Percentiles rank a stretch among this genome's conserved stretches.
Conservation (phyloP, 257 asterid species). For the Scutellaria minor region DNA sequence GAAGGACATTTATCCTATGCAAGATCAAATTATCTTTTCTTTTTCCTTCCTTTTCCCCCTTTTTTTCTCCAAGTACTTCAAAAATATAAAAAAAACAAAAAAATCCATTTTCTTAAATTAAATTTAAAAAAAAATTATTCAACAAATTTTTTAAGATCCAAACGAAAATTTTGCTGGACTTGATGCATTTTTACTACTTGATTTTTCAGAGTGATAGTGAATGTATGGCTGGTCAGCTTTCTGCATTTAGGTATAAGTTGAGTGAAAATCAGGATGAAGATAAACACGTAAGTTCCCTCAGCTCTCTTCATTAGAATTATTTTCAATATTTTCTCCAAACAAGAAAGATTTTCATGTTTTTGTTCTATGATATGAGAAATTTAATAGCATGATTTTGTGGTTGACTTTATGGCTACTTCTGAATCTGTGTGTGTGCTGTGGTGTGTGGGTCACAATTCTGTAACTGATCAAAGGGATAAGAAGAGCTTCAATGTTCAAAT, state of each 20-base stretch:
- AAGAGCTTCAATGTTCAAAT: no score
- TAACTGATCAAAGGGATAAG: not conserved
- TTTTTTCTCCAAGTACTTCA: not conserved
- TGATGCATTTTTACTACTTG: constrained; percentile 18
- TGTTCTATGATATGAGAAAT: not conserved
- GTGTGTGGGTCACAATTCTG: constrained; percentile 14
- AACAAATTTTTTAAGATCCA: not conserved
- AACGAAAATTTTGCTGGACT: constrained; percentile 12
- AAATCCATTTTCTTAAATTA: not conserved
- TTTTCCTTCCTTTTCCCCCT: not conserved
- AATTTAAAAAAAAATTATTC: not conserved
- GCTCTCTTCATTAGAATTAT: not conserved
- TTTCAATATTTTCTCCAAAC: not conserved
- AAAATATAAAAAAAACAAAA: not conserved
- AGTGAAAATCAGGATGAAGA: constrained; percentile 86
- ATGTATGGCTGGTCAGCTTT: constrained; percentile 98
- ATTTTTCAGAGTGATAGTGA: constrained; percentile 89
- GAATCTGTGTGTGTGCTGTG: not conserved
- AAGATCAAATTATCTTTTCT: not conserved
- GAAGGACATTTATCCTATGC: not conserved
- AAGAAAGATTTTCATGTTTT: not conserved
- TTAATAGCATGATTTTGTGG: not conserved
- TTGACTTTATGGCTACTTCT: not conserved
- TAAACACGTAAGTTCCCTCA: constrained; percentile 78
- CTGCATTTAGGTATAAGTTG: constrained; percentile 91